A percentile compares a stretch with the other conserved stretches of the same genome.
These are phyloP conservation scores for Kodamaea derodonti DNA, from an alignment of 1,139 yeast species.

Conservation along the genomic window DNA sequence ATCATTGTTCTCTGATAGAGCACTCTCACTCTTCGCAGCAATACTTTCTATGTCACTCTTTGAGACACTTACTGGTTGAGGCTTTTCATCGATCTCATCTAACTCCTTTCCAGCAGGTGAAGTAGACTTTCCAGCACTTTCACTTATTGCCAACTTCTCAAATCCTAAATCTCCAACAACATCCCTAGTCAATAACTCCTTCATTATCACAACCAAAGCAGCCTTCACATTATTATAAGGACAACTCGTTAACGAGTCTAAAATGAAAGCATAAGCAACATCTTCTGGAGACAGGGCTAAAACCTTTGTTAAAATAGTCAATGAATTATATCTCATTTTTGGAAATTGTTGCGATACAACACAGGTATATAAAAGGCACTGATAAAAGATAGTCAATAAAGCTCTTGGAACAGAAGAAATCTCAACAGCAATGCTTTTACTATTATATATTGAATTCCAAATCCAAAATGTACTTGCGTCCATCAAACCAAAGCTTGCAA, in stretches of 20 bases:
- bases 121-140: neutral
- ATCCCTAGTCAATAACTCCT: conserved; percentile 45
- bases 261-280: conserved; percentile 54
- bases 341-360: conserved; percentile 9
- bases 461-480: conserved; percentile 37
- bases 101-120: neutral
- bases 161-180: conserved; percentile 2
- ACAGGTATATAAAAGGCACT: conserved; percentile 27
- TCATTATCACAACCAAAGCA: conserved; percentile 61
- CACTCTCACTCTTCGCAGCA: neutral
- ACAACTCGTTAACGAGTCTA: conserved; percentile 64
- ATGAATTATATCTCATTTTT: conserved; percentile 26
- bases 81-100: no score
- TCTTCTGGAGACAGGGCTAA: conserved; percentile 56
- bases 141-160: neutral
- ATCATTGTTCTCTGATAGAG: neutral
- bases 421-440: conserved; percentile 25
- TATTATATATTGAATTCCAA: conserved; percentile 32
- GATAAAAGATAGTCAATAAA: conserved; percentile 32
- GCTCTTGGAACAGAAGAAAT: conserved; percentile 29
- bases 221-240: conserved; percentile 62
- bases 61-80: no score
- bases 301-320: conserved; percentile 53
- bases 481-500: conserved; percentile 19
- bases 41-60: neutral